These are phyloP conservation scores for Pichia exigua DNA, from an alignment of 805 yeast species.

Conservation along the genomic window DNA sequence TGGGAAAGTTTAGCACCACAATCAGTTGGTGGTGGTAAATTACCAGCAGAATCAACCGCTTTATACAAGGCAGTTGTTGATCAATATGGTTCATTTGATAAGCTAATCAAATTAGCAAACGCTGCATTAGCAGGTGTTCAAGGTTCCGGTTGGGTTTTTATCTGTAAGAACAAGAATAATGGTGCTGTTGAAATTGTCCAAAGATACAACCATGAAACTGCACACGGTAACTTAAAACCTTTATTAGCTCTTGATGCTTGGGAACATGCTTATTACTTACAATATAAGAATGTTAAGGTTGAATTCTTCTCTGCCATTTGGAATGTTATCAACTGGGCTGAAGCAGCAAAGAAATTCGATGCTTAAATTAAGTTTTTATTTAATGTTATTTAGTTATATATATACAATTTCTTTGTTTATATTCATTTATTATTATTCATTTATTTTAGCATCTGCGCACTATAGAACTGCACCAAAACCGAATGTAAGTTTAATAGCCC, in stretches of 20 bases:
- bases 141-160: conserved; percentile 95
- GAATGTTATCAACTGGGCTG: conserved; percentile 92
- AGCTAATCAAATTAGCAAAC: conserved; percentile 56
- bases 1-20: conserved; percentile 84
- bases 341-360: conserved; percentile 68
- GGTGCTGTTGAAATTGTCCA: conserved; percentile 74
- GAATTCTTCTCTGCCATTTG: conserved; percentile 92
- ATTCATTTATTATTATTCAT: background rate
- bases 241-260: conserved; percentile 89
- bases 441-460: background rate
- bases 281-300: conserved; percentile 83
- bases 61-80: conserved; percentile 50
- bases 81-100: conserved; percentile 70
- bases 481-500: conserved; percentile 82
- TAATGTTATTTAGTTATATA: background rate
- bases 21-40: conserved; percentile 68
- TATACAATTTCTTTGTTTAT: background rate
- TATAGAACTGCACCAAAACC: conserved; percentile 91
- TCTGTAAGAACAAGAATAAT: conserved; percentile 70
- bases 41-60: conserved; percentile 46
- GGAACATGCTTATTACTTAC: conserved; percentile 95
- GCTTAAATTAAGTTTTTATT: conserved; percentile 16
- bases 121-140: conserved; percentile 75
- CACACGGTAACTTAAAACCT: conserved; percentile 60
- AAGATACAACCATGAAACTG: conserved; percentile 83